These are phyloP conservation scores for Cubamyces sp. DNA, from an alignment of 768 basidiomycete species.

Conservation along the genomic window DNA sequence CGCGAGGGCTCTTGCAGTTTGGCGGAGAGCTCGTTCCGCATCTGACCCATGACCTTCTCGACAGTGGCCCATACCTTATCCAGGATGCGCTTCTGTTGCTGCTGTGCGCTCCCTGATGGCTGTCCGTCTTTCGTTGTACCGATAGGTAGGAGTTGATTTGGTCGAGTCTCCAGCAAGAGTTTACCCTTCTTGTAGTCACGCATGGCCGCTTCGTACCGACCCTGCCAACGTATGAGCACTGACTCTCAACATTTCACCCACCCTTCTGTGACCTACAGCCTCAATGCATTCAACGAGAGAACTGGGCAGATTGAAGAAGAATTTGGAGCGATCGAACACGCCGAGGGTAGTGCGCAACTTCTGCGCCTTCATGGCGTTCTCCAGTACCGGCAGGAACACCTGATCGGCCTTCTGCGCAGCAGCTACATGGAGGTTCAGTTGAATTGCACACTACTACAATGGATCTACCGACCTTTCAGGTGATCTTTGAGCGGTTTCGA, in stretches of 20 bases:
- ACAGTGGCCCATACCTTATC: slow-evolving; percentile 97
- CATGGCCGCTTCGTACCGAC: slow-evolving; percentile 91
- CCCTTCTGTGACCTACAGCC: slow-evolving; percentile 56
- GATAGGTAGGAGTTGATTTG: slow-evolving; percentile 79
- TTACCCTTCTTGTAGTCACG: slow-evolving; percentile 98
- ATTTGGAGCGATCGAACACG: slow-evolving; percentile 95
- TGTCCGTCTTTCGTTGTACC: slow-evolving; percentile 63
- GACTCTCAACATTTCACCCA: neutral
- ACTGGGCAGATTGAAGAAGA: slow-evolving; percentile 98
- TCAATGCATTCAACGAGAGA: slow-evolving; percentile 88
- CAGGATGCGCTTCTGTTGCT: slow-evolving; percentile 89
- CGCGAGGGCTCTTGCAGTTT: slow-evolving; percentile 81
- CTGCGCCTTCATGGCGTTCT: slow-evolving; percentile 93
- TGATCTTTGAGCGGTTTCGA: slow-evolving; percentile 82
- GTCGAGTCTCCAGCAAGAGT: slow-evolving; percentile 85
- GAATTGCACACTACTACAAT: neutral
- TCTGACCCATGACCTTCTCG: slow-evolving; percentile 92
- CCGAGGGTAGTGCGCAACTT: slow-evolving; percentile 91
- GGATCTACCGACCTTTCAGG: slow-evolving; percentile 67
- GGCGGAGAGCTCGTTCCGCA: slow-evolving; percentile 76
- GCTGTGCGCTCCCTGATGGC: slow-evolving; percentile 52
- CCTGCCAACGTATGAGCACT: slow-evolving; percentile 50
- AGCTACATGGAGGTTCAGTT: slow-evolving; percentile 46
- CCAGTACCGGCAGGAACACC: slow-evolving; percentile 93
- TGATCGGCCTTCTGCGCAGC: slow-evolving; percentile 93